phyloP scores from a whole-genome alignment of 1,139 yeast species.

The Pichia cactophila region DNA sequence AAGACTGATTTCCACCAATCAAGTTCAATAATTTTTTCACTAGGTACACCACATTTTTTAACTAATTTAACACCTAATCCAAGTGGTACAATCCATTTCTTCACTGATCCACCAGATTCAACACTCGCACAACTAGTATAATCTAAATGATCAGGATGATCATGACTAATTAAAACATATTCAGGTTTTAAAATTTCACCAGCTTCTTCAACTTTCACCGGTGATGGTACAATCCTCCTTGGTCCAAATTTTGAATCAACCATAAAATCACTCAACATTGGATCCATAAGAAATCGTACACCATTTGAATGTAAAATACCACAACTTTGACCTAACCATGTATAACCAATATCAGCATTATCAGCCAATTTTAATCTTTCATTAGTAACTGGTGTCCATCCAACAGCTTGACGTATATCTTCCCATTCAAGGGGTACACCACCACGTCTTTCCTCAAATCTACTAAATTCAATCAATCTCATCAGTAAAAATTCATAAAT shows the following conservation, averaged over 20 bases:
- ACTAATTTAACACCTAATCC: constrained; percentile 62
- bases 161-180: constrained; percentile 77
- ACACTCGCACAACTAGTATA: constrained; percentile 33
- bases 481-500: constrained; percentile 75
- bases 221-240: constrained; percentile 65
- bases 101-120: constrained; percentile 66
- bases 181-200: constrained; percentile 47
- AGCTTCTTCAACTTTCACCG: constrained; percentile 57
- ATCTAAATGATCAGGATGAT: constrained; percentile 93
- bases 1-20: constrained; percentile 78
- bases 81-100: constrained; percentile 82
- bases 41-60: constrained; percentile 42
- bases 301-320: constrained; percentile 64
- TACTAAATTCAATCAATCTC: constrained; percentile 62
- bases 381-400: constrained; percentile 35
- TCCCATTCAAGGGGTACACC: constrained; percentile 47
- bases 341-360: constrained; percentile 39
- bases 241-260: constrained; percentile 69
- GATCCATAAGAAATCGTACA: constrained; percentile 61
- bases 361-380: constrained; percentile 38
- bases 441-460: constrained; percentile 50
- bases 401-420: constrained; percentile 43
- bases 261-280: constrained; percentile 64
- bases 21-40: constrained; percentile 49
- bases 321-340: constrained; percentile 95